phyloP scores from a whole-genome alignment of 352 stramenopile species.

The Elongisporangium anandrum region DNA sequence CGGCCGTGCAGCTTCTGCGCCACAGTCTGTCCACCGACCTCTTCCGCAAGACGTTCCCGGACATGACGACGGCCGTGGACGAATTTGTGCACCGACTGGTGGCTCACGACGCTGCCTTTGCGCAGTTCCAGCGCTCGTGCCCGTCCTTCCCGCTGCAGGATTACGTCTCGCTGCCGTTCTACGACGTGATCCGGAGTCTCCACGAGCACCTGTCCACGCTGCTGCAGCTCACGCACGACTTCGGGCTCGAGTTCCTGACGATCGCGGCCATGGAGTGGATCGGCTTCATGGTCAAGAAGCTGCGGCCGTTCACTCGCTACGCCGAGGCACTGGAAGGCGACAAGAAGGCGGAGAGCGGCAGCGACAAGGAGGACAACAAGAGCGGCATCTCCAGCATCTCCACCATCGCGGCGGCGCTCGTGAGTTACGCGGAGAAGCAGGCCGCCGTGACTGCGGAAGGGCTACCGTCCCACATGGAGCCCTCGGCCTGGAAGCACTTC shows the following conservation, averaged over 20 bases:
- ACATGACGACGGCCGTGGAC: slow-evolving; percentile 46
- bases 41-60: slow-evolving; percentile 49
- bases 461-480: slow-evolving; percentile 28
- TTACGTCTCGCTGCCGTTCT: slow-evolving; percentile 25
- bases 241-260: slow-evolving; percentile 37
- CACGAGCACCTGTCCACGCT: slow-evolving; percentile 36
- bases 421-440: slow-evolving; percentile 69
- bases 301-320: slow-evolving; percentile 70
- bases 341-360: slow-evolving; percentile 66
- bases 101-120: slow-evolving; percentile 23
- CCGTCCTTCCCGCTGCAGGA: slow-evolving; percentile 37
- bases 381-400: slow-evolving; percentile 71
- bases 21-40: slow-evolving; percentile 42
- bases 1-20: slow-evolving; percentile 50
- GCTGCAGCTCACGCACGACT: slow-evolving; percentile 54
- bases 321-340: slow-evolving; percentile 68
- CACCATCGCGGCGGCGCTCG: slow-evolving; percentile 63
- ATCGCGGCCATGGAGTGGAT: slow-evolving; percentile 46
- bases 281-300: slow-evolving; percentile 57
- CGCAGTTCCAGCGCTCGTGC: slow-evolving; percentile 44
- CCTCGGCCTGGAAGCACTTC: slow-evolving; percentile 52
- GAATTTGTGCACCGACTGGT: slow-evolving; percentile 43
- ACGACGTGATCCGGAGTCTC: slow-evolving; percentile 54
- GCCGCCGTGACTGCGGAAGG: slow-evolving; percentile 18
- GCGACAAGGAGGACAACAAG: slow-evolving; percentile 75